Evolutionary conservation across 345 rosid species (phyloP).

Genomic region (Zanthoxylum bungeanum): DNA sequence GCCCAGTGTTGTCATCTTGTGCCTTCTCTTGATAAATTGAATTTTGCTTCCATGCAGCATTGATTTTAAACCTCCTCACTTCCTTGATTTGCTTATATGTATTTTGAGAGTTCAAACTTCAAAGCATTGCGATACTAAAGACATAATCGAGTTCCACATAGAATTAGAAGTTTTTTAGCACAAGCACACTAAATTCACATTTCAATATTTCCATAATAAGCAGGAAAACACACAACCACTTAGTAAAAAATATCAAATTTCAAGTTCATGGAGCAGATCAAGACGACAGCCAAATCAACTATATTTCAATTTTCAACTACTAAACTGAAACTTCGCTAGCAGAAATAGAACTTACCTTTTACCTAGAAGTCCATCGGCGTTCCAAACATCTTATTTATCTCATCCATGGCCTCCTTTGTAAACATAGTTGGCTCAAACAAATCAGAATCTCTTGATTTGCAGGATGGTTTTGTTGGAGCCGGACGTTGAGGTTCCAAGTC

Average conservation of each 20-base stretch:
- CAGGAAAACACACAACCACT: not conserved
- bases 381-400: conserved; percentile 76
- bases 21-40: conserved; percentile 11
- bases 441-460: conserved; percentile 38
- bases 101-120: not conserved
- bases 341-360: conserved; percentile 6
- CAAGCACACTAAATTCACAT: not conserved
- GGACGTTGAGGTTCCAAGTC: conserved; percentile 39
- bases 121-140: not conserved
- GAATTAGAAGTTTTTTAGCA: not conserved
- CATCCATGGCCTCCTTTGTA: conserved; percentile 88
- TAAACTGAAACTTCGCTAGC: not conserved
- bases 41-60: conserved; percentile 4
- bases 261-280: not conserved
- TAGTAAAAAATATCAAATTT: not conserved
- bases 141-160: not conserved
- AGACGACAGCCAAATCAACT: not conserved
- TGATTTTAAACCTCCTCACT: not conserved
- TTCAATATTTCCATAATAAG: conserved; percentile 6
- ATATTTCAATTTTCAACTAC: not conserved
- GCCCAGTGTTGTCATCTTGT: conserved; percentile 1
- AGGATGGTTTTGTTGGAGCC: conserved; percentile 28
- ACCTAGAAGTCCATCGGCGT: conserved; percentile 73
- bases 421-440: conserved; percentile 76
- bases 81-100: not conserved